phyloP scores from a whole-genome alignment of 2,329 filamentous ascomycete species.

The Stachybotrys echinatus region DNA sequence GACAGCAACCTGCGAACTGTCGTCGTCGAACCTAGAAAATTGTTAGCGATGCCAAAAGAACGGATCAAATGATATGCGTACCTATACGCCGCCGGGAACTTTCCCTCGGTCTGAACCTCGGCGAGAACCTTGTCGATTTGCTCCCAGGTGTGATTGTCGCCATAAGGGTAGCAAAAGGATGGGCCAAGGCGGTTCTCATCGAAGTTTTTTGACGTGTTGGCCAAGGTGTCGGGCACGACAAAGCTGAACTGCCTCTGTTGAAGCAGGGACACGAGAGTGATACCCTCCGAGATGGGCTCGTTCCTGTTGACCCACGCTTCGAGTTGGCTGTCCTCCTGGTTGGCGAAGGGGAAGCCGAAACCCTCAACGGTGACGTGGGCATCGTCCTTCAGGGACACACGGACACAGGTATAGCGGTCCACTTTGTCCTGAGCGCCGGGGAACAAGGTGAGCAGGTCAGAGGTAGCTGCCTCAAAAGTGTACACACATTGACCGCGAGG shows the following conservation, averaged over 20 bases:
- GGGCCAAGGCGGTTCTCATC: background rate
- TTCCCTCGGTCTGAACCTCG: background rate
- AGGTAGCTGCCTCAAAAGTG: background rate
- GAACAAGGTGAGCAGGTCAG: background rate
- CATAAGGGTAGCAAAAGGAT: background rate
- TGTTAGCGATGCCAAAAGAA: background rate
- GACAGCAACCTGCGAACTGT: slow-evolving; percentile 4
- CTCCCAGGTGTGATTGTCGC: background rate
- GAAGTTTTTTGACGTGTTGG: background rate
- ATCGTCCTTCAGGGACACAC: background rate
- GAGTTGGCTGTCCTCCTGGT: background rate
- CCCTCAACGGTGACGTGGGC: background rate
- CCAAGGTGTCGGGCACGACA: background rate
- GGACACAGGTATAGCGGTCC: background rate
- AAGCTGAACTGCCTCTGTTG: background rate
- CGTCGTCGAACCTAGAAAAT: background rate
- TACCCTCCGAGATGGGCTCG: background rate
- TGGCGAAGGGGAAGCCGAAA: background rate
- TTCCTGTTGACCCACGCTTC: background rate
- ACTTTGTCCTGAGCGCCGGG: background rate
- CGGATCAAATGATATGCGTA: background rate
- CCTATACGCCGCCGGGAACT: background rate
- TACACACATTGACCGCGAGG: background rate
- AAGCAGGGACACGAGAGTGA: background rate
- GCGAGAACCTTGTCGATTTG: too few species aligned